Base-by-base conservation (phyloP, 306 rosid species). In the Dalbergia cochinchinensis region DNA sequence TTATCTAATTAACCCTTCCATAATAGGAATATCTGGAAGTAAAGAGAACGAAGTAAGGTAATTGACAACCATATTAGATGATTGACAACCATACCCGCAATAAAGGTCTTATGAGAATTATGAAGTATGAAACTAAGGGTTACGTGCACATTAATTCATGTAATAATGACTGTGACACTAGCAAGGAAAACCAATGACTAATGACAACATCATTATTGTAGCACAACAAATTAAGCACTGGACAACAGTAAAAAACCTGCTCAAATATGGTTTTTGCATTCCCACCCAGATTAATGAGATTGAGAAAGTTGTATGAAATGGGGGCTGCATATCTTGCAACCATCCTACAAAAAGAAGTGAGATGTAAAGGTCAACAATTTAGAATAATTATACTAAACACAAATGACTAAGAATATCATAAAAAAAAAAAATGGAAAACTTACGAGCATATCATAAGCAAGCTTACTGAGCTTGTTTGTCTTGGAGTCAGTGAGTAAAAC, bases 361-460 rank as follows among this genome's bases (percentile, higher is more conserved):
- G 64, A 76, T 20, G 6, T 61, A 54, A 65, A 77, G 35, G 55
- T 39, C 77, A 69, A 44, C 54, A 37, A 5, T 77, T 80, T 58
- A 71, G 48, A 65, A 69, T 63, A 13, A 59, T 47, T 22, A 9
- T 59, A 34, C 14, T 34, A 33, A 69, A 39, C 22, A 62, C 34
- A 33, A 70, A 61, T 64, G 47, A 44, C 58, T 9, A 16, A 68
- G 77, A 71, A 62, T 20, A 37, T 66, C 20, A 2, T 11, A 6
- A 19, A 13, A 13, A 13, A 13, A 58, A 65, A 45, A 64, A 15
- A 15, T 16, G 16, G 18, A 79, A 55, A 74, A 86, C 97, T 91
- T 89, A 94, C 97, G 97, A 94, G 91, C 97, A 92, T 83, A 94
- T 94, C 94, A 94, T 91, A 72, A 94, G 97, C 93, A 94, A 86